phyloP scores from a whole-genome alignment of 257 asterid species.

The Nicotiana obtusifolia region DNA sequence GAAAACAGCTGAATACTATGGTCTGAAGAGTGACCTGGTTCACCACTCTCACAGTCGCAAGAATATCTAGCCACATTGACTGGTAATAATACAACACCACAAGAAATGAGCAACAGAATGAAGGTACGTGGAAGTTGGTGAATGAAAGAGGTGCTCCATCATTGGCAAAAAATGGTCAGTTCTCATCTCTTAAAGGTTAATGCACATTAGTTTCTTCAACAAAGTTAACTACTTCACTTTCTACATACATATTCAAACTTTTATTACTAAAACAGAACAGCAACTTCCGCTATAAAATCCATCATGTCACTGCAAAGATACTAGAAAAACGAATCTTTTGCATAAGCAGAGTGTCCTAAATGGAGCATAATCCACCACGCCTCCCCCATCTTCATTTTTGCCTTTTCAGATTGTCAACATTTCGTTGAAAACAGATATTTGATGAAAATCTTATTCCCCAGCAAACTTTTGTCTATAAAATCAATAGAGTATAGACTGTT shows the following conservation, averaged over 20 bases:
- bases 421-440: neutral
- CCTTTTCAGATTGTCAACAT: neutral
- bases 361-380: neutral
- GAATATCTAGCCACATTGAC: neutral
- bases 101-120: neutral
- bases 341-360: neutral
- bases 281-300: neutral
- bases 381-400: neutral
- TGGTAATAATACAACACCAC: neutral
- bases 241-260: neutral
- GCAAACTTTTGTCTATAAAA: neutral
- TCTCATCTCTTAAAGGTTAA: neutral
- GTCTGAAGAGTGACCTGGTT: neutral
- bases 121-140: neutral
- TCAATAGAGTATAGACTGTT: neutral
- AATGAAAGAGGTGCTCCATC: neutral
- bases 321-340: neutral
- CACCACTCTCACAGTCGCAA: neutral
- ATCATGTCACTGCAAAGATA: neutral
- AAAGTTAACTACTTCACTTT: neutral
- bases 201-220: neutral
- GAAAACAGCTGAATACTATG: neutral
- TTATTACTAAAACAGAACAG: neutral
- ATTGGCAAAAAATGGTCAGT: neutral
- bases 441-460: neutral